Base-by-base conservation (phyloP, 2,329 filamentous ascomycete genomes). In the Alternaria sp. region DNA sequence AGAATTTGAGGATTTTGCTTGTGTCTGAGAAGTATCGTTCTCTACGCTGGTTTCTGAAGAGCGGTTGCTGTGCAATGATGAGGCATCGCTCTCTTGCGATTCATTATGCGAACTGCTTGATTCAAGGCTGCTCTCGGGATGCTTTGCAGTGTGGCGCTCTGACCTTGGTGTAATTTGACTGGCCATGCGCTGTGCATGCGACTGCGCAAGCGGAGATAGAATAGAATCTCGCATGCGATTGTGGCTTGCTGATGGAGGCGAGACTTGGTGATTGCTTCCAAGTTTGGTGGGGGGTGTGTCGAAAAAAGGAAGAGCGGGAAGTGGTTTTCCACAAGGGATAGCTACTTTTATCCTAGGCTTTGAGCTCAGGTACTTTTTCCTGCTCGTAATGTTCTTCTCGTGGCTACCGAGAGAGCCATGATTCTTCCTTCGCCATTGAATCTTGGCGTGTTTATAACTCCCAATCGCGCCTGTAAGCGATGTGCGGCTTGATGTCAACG, bases 361-460 rank as follows among this genome's bases (percentile, higher is more conserved):
- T 28, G 67, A 65, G 49, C 42, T 71, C 28, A 66, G 66, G 42
- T 44, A 63, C 53, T 58, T 71, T 33, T 65, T 55, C 44, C 61
- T 41, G 42, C 56, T 54, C 34, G 57, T 56, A 14, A 42, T 58
- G 44, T 60, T 61, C 23, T 60, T 61, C 44, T 29, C 45, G 29
- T 59, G 42, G 46, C 42, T 53, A 54, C 54, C 39, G 44, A 36
- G 50, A 23, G 49, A 24, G 31, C 39, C 29, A 44, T 37, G 37
- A 46, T 69, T 59, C 49, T 61, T 67, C 28, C 65, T 54, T 33
- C 70, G 77, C 79, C 80, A 82, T 50, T 79, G 72, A 28, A 79
- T 75, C 34, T 75, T 74, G 5, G 80, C 81, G 63, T 82, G 71
- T 50, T 77, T 78, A 75, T 80, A 83, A 4, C 79, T 70, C 5